These are phyloP conservation scores for Rhynchospora breviuscula DNA, from an alignment of 176 grass and related monocot species.

Conservation along the genomic window DNA sequence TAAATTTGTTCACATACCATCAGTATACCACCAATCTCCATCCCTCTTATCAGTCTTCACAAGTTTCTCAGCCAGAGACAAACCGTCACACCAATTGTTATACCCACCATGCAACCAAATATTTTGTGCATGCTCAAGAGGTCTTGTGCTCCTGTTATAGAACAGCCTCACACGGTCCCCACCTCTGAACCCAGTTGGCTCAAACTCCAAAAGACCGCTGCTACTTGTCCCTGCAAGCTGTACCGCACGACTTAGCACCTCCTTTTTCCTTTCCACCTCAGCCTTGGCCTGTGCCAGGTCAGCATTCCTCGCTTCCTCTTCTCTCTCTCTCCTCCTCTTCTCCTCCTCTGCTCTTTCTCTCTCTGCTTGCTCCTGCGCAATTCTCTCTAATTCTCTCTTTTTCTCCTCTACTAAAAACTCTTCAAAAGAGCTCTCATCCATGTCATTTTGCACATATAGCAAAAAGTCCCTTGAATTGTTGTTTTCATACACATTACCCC, in stretches of 20 bases:
- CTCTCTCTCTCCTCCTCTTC: conserved; percentile 45
- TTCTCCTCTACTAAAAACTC: conserved; percentile 76
- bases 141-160: conserved; percentile 66
- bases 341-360: conserved; percentile 65
- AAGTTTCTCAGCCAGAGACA: conserved; percentile 53
- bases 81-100: conserved; percentile 79
- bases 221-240: conserved; percentile 35
- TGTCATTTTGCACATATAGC: conserved; percentile 52
- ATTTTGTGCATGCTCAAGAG: conserved; percentile 56
- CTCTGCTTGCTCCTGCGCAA: conserved; percentile 82
- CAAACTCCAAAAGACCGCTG: conserved; percentile 67
- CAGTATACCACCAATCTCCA: conserved; percentile 86
- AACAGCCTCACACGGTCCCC: conserved; percentile 72
- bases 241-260: conserved; percentile 36
- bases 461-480: conserved; percentile 68
- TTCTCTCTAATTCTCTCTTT: conserved; percentile 50
- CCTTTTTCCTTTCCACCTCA: conserved; percentile 54
- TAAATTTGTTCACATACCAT: conserved; percentile 40
- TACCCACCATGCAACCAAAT: conserved; percentile 92
- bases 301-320: conserved; percentile 52
- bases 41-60: conserved; percentile 46
- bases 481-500: conserved; percentile 68
- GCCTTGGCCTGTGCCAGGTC: conserved; percentile 55
- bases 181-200: conserved; percentile 55
- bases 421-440: conserved; percentile 72